A percentile compares a stretch with the other conserved stretches of the same genome.
These are phyloP conservation scores for Suhomyces chickasaworum DNA, from an alignment of 1,139 yeast species.

Conservation along the genomic window DNA sequence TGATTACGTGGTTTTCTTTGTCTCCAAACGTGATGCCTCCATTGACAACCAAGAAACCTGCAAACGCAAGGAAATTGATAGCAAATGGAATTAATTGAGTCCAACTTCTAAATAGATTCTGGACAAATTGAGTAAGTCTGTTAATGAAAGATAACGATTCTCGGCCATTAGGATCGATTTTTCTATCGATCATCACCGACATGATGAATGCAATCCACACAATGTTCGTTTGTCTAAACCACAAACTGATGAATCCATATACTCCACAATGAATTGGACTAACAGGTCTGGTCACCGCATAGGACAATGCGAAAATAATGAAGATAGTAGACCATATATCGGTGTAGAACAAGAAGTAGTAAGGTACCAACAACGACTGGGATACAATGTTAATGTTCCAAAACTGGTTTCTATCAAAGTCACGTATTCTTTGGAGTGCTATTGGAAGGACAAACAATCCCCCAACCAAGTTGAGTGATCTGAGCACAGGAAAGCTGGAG, in stretches of 20 bases:
- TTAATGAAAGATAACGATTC: conserved; percentile 9
- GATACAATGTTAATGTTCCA: conserved; percentile 53
- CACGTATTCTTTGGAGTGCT: conserved; percentile 27
- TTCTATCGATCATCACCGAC: conserved; percentile 55
- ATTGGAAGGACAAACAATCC: conserved; percentile 58
- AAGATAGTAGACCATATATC: conserved; percentile 89
- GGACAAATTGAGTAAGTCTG: conserved; percentile 22
- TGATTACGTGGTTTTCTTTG: conserved; percentile 75
- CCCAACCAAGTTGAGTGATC: conserved; percentile 66
- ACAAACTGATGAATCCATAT: conserved; percentile 58
- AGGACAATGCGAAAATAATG: conserved; percentile 44
- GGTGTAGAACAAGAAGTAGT: conserved; percentile 80
- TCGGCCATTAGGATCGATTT: conserved; percentile 20
- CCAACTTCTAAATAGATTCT: conserved; percentile 28
- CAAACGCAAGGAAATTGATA: conserved; percentile 54
- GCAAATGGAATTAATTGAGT: conserved; percentile 50
- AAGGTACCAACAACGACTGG: conserved; percentile 74
- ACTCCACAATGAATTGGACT: conserved; percentile 38
- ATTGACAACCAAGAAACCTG: conserved; percentile 58
- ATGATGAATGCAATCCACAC: conserved; percentile 77
- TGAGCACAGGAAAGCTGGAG: conserved; percentile 44
- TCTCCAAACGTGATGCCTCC: conserved; percentile 88
- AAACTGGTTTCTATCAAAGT: conserved; percentile 39
- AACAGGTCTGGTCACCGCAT: conserved; percentile 31
- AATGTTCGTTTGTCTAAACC: conserved; percentile 88